Percentiles rank a stretch among this genome's conserved stretches.
These are phyloP conservation scores for Phytopythium cucurbitacearum DNA, from an alignment of 352 stramenopile species.

Conservation along the genomic window DNA sequence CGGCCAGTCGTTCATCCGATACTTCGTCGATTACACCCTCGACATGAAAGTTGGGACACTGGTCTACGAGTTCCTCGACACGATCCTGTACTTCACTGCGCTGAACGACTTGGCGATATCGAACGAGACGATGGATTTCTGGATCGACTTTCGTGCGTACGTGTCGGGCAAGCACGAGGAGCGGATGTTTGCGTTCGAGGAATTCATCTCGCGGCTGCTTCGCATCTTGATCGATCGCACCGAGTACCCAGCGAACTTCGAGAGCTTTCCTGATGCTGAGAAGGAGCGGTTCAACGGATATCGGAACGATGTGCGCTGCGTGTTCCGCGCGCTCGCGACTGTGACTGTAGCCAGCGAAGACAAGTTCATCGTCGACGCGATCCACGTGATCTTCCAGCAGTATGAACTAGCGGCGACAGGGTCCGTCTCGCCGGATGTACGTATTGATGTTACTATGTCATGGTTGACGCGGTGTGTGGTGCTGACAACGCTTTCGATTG, in stretches of 20 bases:
- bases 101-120: slow-evolving; percentile 60
- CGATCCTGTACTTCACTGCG: slow-evolving; percentile 63
- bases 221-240: slow-evolving; percentile 68
- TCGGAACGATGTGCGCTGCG: slow-evolving; percentile 65
- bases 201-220: slow-evolving; percentile 69
- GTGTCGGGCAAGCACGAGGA: slow-evolving; percentile 73
- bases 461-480: neutral
- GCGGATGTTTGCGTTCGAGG: slow-evolving; percentile 63
- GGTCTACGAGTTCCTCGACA: slow-evolving; percentile 75
- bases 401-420: slow-evolving; percentile 54
- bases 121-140: slow-evolving; percentile 82
- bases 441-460: slow-evolving; percentile 8
- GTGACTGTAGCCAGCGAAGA: slow-evolving; percentile 66
- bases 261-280: slow-evolving; percentile 32
- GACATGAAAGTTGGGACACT: slow-evolving; percentile 52
- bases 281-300: slow-evolving; percentile 67
- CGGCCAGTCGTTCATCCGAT: slow-evolving; percentile 68
- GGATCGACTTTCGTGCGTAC: slow-evolving; percentile 74
- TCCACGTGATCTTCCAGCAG: slow-evolving; percentile 67
- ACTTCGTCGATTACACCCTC: slow-evolving; percentile 77
- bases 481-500: slow-evolving; percentile 6
- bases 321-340: slow-evolving; percentile 76
- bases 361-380: slow-evolving; percentile 71
- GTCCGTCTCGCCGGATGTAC: slow-evolving; percentile 30
- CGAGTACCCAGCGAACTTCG: slow-evolving; percentile 53